These are phyloP conservation scores for Phytomonas sp. DNA, from an alignment of 208 protist genomes.

Conservation along the genomic window DNA sequence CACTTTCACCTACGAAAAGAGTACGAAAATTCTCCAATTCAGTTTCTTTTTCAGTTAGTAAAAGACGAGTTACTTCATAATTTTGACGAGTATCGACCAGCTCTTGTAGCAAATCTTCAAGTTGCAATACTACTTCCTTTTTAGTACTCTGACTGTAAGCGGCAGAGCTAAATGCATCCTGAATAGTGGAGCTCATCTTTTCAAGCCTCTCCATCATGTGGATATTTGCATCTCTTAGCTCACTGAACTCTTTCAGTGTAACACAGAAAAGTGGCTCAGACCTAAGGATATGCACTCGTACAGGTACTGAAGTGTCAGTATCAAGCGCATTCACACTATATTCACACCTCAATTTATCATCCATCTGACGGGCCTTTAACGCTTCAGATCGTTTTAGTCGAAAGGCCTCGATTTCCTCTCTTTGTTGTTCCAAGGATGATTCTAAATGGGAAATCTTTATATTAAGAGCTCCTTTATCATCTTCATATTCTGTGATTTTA, in stretches of 20 bases:
- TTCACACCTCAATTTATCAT: constrained; percentile 5
- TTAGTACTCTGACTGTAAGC: background rate
- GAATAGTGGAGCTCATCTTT: constrained; percentile 17
- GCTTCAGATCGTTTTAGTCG: constrained; percentile 21
- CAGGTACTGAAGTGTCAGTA: background rate
- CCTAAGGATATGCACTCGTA: constrained; percentile 8
- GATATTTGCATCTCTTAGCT: constrained; percentile 17
- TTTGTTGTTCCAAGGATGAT: background rate
- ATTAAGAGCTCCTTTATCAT: background rate
- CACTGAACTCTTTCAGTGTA: constrained; percentile 23
- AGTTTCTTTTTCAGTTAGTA: constrained; percentile 8
- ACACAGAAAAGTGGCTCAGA: constrained; percentile 23
- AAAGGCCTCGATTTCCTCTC: constrained; percentile 23
- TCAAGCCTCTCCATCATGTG: constrained; percentile 17
- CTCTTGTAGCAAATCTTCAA: constrained; percentile 28
- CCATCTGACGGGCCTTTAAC: constrained; percentile 9
- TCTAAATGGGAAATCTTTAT: background rate
- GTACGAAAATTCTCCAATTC: constrained; percentile 16
- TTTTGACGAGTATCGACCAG: constrained; percentile 11
- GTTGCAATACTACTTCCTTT: constrained; percentile 20
- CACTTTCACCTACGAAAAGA: constrained; percentile 17
- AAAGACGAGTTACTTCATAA: constrained; percentile 12
- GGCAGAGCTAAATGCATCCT: constrained; percentile 13
- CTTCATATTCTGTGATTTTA: background rate
- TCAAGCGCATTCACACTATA: background rate